phyloP scores from a whole-genome alignment of 345 rosid genomes.

The Linum lewisii region DNA sequence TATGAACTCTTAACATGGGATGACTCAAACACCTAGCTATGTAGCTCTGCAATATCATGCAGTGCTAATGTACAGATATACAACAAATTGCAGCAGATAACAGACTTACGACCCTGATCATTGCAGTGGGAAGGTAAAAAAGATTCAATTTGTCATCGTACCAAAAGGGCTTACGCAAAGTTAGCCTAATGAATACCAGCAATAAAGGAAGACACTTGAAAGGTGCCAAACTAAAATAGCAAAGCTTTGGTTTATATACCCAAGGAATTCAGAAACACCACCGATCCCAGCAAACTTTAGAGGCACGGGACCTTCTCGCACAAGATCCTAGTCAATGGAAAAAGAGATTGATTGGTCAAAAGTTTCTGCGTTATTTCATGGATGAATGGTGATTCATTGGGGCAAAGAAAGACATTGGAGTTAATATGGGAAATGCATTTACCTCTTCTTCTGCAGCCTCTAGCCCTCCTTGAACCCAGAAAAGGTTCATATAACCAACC shows the following conservation, averaged over 20 bases:
- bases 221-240: not conserved
- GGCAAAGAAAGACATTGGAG: constrained; percentile 11
- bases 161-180: not conserved
- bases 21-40: not conserved
- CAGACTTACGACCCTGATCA: too few species aligned
- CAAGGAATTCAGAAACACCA: constrained; percentile 81
- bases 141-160: too few species aligned
- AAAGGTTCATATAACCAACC: constrained; percentile 73
- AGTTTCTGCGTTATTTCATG: not conserved
- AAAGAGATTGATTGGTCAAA: constrained; percentile 8
- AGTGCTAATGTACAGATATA: not conserved
- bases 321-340: constrained; percentile 52
- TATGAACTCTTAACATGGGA: not conserved
- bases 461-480: constrained; percentile 90
- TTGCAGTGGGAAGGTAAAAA: too few species aligned
- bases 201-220: not conserved
- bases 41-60: not conserved
- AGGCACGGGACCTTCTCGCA: constrained; percentile 64
- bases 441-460: constrained; percentile 91
- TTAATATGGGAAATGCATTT: constrained; percentile 12
- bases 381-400: constrained; percentile 7
- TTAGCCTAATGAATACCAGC: not conserved
- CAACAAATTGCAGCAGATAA: too few species aligned
- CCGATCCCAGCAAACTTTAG: constrained; percentile 83
- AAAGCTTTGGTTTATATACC: constrained; percentile 35